Percentiles rank a stretch among this genome's conserved stretches.
These are phyloP conservation scores for Epichloe baconii DNA, from an alignment of 2,329 filamentous ascomycete species.

Conservation along the genomic window DNA sequence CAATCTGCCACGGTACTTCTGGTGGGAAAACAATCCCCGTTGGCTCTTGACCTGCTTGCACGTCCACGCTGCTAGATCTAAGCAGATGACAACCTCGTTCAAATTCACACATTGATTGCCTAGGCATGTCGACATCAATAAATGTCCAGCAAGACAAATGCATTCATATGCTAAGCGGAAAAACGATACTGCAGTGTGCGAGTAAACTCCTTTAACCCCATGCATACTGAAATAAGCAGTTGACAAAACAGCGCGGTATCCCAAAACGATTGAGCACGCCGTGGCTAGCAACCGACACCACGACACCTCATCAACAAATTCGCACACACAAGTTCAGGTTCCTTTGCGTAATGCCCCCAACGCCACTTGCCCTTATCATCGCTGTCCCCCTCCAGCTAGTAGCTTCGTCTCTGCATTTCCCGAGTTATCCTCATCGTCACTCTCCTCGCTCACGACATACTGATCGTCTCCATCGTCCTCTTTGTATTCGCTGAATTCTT, in stretches of 20 bases:
- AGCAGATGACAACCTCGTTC: no score
- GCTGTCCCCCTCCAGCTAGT: conserved; percentile 9
- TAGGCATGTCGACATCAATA: not conserved
- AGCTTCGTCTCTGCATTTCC: conserved; percentile 14
- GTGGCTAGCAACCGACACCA: not conserved
- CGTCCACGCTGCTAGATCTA: no score
- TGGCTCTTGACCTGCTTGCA: no score
- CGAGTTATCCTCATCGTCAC: conserved; percentile 24
- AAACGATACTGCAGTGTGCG: not conserved
- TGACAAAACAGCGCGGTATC: not conserved
- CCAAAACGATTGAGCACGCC: not conserved
- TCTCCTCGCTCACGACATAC: conserved; percentile 39
- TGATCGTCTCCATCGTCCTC: conserved; percentile 22
- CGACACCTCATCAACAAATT: not conserved
- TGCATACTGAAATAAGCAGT: not conserved
- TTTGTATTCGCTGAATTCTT: conserved; percentile 27
- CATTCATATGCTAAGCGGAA: not conserved
- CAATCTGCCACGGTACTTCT: no score
- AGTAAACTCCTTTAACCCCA: not conserved
- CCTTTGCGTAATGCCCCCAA: not conserved
- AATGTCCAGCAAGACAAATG: not conserved
- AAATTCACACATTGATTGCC: not conserved
- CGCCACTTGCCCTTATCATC: not conserved
- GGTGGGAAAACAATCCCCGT: no score
- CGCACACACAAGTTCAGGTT: no score